These are phyloP conservation scores for Postia placenta DNA, from an alignment of 768 basidiomycete genomes.

Conservation along the genomic window DNA sequence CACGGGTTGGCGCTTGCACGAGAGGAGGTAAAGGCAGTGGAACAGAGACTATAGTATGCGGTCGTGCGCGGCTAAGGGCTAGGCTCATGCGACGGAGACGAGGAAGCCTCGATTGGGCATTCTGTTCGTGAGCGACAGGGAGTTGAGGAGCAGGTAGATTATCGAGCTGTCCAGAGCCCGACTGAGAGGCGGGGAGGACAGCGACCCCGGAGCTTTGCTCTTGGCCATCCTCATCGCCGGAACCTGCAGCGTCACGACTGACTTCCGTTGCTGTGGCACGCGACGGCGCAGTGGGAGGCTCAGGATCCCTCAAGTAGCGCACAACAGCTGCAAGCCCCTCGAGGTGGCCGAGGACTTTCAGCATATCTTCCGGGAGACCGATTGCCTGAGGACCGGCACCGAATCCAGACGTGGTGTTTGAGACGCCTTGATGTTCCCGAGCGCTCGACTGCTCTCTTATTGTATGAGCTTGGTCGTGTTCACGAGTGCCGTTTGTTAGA, in stretches of 20 bases:
- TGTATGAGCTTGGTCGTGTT: background rate
- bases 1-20: background rate
- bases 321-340: background rate
- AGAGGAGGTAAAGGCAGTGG: background rate
- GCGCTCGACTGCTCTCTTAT: background rate
- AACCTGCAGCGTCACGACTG: background rate
- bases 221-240: background rate
- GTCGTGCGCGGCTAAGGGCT: background rate
- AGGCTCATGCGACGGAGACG: background rate
- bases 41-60: background rate
- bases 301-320: background rate
- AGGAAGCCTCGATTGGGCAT: background rate
- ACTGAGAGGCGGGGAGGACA: background rate
- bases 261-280: background rate
- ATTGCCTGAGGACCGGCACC: background rate
- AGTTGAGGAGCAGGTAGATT: background rate
- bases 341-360: background rate
- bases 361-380: background rate
- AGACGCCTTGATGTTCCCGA: background rate
- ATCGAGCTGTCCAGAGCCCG: background rate
- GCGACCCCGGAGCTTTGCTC: background rate
- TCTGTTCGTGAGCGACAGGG: background rate
- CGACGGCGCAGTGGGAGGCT: background rate
- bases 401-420: background rate
- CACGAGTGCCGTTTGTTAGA: background rate